Conservation (phyloP, 441 rosid species). For the Euphorbia corollata region DNA sequence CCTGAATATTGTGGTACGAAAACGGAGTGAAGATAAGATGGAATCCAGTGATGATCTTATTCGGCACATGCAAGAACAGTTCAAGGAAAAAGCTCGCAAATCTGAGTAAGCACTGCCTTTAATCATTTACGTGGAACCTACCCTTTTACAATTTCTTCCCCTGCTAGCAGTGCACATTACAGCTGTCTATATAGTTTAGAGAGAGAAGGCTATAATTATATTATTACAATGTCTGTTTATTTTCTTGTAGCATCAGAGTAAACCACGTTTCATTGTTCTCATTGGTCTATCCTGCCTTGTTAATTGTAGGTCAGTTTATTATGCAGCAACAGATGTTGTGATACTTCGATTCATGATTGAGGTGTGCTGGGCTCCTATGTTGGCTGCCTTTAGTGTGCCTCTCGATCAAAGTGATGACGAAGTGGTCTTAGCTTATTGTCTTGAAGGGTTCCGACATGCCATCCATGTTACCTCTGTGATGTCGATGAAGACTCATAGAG, state of each 20-base stretch:
- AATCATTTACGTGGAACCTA: conserved; percentile 9
- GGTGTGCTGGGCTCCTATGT: conserved; percentile 99
- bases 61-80: conserved; percentile 95
- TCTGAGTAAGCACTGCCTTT: conserved; percentile 60
- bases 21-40: conserved; percentile 68
- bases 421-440: conserved; percentile 65
- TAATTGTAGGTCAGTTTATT: conserved; percentile 85
- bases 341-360: conserved; percentile 96
- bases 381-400: conserved; percentile 99
- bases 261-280: neutral
- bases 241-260: neutral
- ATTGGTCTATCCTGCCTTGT: conserved; percentile 26
- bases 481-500: conserved; percentile 99
- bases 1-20: conserved; percentile 92
- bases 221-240: neutral
- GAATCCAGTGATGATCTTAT: conserved; percentile 94
- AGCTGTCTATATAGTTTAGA: neutral
- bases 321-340: conserved; percentile 93
- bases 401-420: conserved; percentile 97
- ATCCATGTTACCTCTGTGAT: conserved; percentile 93
- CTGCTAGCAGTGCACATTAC: neutral
- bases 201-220: neutral
- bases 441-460: conserved; percentile 90
- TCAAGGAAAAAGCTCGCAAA: conserved; percentile 94
- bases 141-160: conserved; percentile 6